Evolutionary conservation across 2,329 filamentous ascomycete genomes (phyloP).

Genomic region (Microsporum canis): DNA sequence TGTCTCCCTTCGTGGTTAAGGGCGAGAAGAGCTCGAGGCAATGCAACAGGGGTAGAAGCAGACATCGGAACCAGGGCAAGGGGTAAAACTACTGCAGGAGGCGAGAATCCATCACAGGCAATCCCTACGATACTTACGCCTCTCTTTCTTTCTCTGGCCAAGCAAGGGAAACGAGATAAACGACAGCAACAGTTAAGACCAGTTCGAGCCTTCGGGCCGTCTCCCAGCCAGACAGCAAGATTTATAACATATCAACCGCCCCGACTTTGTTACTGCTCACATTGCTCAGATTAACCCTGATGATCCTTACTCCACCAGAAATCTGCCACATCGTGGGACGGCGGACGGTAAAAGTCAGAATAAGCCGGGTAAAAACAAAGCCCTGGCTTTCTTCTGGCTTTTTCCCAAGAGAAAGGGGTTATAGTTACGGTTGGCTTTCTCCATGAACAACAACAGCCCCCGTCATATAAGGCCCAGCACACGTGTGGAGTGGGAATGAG

Average conservation of each 20-base stretch:
- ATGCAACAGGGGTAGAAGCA: background rate
- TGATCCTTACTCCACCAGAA: background rate
- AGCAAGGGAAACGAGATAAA: background rate
- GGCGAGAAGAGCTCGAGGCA: background rate
- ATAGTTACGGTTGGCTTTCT: background rate
- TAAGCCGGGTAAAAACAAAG: background rate
- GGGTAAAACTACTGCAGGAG: background rate
- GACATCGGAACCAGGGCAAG: background rate
- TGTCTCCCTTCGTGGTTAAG: background rate
- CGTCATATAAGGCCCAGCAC: background rate
- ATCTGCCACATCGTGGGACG: conserved; percentile 1
- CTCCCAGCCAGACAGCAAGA: background rate
- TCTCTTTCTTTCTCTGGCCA: background rate
- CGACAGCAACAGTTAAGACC: background rate
- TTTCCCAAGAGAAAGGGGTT: background rate
- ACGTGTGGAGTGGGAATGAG: background rate
- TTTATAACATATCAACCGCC: conserved; percentile 1
- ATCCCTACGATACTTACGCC: background rate
- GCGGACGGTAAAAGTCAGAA: background rate
- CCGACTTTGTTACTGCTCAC: background rate
- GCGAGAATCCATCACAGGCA: background rate
- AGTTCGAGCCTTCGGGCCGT: background rate
- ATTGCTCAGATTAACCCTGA: conserved; percentile 3
- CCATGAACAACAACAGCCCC: background rate
- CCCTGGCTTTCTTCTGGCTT: background rate